Evolutionary conservation across 768 basidiomycete species (phyloP).

Genomic region (Pisolithus marmoratus): DNA sequence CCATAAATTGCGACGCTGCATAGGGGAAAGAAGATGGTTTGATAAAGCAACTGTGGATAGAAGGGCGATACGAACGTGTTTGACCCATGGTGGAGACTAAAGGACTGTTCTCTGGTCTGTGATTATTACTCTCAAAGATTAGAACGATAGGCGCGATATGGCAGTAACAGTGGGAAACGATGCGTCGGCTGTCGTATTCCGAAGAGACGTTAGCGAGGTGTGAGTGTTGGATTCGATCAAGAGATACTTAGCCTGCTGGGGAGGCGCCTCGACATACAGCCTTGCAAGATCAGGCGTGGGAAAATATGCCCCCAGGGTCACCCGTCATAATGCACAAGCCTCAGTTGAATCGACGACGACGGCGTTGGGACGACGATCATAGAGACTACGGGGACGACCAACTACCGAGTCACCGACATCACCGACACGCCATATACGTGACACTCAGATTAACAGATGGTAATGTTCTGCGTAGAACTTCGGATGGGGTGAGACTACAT

Average conservation of each 20-base stretch:
- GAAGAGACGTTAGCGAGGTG: no score
- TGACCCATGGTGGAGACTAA: conserved; percentile 60
- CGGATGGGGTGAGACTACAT: background rate
- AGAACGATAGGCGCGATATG: background rate
- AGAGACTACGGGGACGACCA: no score
- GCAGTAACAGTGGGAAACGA: background rate
- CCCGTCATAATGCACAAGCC: no score
- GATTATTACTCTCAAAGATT: background rate
- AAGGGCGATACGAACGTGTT: conserved; percentile 55
- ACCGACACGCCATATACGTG: no score
- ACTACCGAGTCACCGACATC: no score
- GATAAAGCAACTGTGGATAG: background rate
- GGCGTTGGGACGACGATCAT: background rate
- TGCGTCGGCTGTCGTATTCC: no score
- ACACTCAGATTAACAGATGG: no score
- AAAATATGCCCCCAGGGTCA: background rate
- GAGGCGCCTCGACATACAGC: background rate
- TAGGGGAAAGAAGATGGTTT: background rate
- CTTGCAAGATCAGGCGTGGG: background rate
- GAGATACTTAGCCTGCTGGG: no score
- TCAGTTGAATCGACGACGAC: no score
- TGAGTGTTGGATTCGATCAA: no score
- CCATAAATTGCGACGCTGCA: conserved; percentile 89
- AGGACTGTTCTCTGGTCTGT: background rate
- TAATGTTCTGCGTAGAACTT: background rate